Evolutionary conservation across 441 rosid species (phyloP).

Genomic region (Melastoma candidum): DNA sequence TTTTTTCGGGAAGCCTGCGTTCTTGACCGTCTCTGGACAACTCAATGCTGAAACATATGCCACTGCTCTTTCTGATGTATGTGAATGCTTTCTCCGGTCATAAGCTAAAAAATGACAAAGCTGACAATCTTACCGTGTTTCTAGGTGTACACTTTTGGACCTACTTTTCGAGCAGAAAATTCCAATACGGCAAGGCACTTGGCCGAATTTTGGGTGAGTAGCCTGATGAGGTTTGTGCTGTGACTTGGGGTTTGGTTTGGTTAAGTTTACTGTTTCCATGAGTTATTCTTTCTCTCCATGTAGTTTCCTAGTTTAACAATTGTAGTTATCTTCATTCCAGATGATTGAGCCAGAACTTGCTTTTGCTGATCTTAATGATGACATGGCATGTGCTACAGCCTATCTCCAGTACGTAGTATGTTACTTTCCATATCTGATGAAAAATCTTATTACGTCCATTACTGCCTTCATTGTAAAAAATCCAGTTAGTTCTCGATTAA

Average conservation of each 20-base stretch:
- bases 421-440: conserved; percentile 39
- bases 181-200: conserved; percentile 91
- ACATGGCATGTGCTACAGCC: conserved; percentile 98
- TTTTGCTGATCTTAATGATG: conserved; percentile 87
- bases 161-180: conserved; percentile 95
- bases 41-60: conserved; percentile 97
- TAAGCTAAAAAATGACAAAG: conserved; percentile 5
- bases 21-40: conserved; percentile 96
- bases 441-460: too few species aligned
- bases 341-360: conserved; percentile 99
- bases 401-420: conserved; percentile 99
- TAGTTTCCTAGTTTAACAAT: conserved; percentile 3
- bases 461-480: too few species aligned
- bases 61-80: conserved; percentile 91
- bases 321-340: conserved; percentile 24
- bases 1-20: conserved; percentile 94
- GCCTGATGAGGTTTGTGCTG: background rate
- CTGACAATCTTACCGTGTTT: conserved; percentile 4
- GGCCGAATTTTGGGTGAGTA: conserved; percentile 91
- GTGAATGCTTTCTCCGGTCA: conserved; percentile 5
- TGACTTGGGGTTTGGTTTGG: background rate
- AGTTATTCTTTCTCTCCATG: conserved; percentile 7
- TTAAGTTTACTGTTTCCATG: conserved; percentile 1
- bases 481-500: background rate
- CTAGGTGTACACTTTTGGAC: conserved; percentile 93